Evolutionary conservation across 306 rosid species (phyloP).

Genomic region (Astragalus glycyphyllos): DNA sequence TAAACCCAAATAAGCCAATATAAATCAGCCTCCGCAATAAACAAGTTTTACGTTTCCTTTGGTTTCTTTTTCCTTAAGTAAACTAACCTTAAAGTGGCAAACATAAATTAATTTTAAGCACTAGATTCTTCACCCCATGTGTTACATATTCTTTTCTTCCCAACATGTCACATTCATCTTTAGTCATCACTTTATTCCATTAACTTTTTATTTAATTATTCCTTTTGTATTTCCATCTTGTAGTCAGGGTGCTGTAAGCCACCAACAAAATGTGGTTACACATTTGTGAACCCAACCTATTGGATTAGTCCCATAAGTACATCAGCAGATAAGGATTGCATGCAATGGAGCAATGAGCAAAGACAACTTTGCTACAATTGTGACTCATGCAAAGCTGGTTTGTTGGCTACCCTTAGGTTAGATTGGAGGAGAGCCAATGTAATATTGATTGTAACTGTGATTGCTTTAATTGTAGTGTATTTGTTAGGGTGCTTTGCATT

Average conservation of each 20-base stretch:
- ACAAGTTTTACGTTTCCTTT: too few relatives aligned
- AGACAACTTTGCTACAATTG: conserved; percentile 79
- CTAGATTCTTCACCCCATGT: conserved; percentile 47
- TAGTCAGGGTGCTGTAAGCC: conserved; percentile 97
- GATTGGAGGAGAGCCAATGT: conserved; percentile 79
- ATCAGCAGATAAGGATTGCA: conserved; percentile 70
- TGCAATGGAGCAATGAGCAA: conserved; percentile 81
- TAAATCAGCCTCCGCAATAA: too few relatives aligned
- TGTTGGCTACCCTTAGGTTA: conserved; percentile 64
- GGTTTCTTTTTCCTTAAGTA: too few relatives aligned
- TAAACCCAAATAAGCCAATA: too few relatives aligned
- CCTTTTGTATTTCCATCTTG: background rate
- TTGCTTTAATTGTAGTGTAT: conserved; percentile 58
- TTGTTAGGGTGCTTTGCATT: conserved; percentile 74
- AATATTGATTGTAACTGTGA: conserved; percentile 55
- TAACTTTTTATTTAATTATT: background rate
- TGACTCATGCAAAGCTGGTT: conserved; percentile 86
- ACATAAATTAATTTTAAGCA: background rate
- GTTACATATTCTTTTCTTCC: conserved; percentile 13
- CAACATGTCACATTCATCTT: conserved; percentile 7
- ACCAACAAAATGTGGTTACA: conserved; percentile 84
- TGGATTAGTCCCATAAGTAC: conserved; percentile 88
- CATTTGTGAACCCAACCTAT: conserved; percentile 87
- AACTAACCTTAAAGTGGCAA: too few relatives aligned
- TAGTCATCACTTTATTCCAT: conserved; percentile 17